phyloP scores from a whole-genome alignment of 2,329 filamentous ascomycete species.

The Parascedosporium putredinis region DNA sequence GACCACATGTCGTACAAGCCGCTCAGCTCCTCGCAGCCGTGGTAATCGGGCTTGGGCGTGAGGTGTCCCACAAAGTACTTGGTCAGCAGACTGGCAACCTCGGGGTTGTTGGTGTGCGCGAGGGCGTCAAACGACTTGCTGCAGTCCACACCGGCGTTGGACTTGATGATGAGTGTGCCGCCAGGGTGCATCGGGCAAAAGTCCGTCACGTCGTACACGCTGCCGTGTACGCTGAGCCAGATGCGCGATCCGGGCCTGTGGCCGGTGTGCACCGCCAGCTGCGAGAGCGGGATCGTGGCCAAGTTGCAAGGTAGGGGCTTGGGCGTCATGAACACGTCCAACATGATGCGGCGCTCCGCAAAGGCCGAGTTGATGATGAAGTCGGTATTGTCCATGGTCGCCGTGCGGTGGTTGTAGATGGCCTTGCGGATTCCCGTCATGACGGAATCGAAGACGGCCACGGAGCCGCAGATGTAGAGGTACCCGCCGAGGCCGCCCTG shows the following conservation, averaged over 20 bases:
- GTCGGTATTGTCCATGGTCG: slow-evolving; percentile 40
- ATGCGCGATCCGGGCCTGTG: slow-evolving; percentile 34
- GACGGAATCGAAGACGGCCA: slow-evolving; percentile 35
- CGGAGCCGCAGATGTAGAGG: slow-evolving; percentile 18
- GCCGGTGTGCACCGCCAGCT: slow-evolving; percentile 39
- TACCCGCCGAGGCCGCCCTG: slow-evolving; percentile 35
- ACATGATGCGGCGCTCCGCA: slow-evolving; percentile 44
- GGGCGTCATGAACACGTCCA: slow-evolving; percentile 47
- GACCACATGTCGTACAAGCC: slow-evolving; percentile 39
- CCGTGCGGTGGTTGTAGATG: slow-evolving; percentile 40
- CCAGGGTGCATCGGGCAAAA: slow-evolving; percentile 43
- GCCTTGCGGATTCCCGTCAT: slow-evolving; percentile 46
- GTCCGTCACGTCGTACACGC: slow-evolving; percentile 42
- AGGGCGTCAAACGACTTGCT: slow-evolving; percentile 41
- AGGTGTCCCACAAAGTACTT: slow-evolving; percentile 45
- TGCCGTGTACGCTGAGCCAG: slow-evolving; percentile 43
- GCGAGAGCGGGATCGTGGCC: slow-evolving; percentile 37
- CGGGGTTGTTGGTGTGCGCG: slow-evolving; percentile 43
- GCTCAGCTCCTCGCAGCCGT: slow-evolving; percentile 30
- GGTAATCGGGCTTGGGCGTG: slow-evolving; percentile 37
- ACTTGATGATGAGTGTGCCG: slow-evolving; percentile 41
- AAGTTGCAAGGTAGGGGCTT: slow-evolving; percentile 39
- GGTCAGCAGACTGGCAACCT: slow-evolving; percentile 39
- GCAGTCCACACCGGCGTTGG: slow-evolving; percentile 44
- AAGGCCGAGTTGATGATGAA: slow-evolving; percentile 40